Conservation (phyloP, 768 basidiomycete species). For the Asterophora lycoperdoides region DNA sequence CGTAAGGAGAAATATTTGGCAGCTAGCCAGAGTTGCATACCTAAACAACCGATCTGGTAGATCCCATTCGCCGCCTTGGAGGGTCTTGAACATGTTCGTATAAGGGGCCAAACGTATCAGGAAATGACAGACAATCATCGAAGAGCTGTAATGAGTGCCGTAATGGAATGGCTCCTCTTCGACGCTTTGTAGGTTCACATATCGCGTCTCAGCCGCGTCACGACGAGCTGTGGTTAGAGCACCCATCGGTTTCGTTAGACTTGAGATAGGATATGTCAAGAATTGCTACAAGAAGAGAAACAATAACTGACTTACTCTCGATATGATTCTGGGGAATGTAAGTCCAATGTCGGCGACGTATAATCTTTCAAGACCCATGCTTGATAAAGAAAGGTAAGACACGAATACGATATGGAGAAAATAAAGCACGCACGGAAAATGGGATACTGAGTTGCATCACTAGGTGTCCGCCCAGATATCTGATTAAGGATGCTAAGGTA, state of each 20-base stretch:
- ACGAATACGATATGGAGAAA: background rate
- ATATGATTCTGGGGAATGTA: constrained; percentile 56
- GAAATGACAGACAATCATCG: constrained; percentile 96
- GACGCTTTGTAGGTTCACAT: constrained; percentile 70
- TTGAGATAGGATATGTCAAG: constrained; percentile 22
- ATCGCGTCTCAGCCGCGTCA: constrained; percentile 73
- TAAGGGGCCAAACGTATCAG: constrained; percentile 86
- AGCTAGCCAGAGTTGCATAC: constrained; percentile 30
- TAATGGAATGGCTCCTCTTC: constrained; percentile 89
- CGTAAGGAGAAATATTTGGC: background rate
- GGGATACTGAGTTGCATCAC: constrained; percentile 93
- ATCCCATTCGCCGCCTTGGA: constrained; percentile 95
- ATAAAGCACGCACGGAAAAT: constrained; percentile 63
- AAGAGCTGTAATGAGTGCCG: constrained; percentile 93
- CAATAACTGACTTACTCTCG: constrained; percentile 56
- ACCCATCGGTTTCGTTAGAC: constrained; percentile 87
- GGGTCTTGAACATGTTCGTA: constrained; percentile 91
- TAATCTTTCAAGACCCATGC: constrained; percentile 93
- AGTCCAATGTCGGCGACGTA: constrained; percentile 60
- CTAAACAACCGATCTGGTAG: constrained; percentile 82
- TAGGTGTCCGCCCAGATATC: constrained; percentile 87
- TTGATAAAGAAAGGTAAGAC: constrained; percentile 23
- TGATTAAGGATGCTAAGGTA: constrained; percentile 90
- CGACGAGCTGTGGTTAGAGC: constrained; percentile 71
- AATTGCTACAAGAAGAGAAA: background rate